Evolutionary conservation across 345 rosid genomes (phyloP).

Genomic region (Arabis alpina): DNA sequence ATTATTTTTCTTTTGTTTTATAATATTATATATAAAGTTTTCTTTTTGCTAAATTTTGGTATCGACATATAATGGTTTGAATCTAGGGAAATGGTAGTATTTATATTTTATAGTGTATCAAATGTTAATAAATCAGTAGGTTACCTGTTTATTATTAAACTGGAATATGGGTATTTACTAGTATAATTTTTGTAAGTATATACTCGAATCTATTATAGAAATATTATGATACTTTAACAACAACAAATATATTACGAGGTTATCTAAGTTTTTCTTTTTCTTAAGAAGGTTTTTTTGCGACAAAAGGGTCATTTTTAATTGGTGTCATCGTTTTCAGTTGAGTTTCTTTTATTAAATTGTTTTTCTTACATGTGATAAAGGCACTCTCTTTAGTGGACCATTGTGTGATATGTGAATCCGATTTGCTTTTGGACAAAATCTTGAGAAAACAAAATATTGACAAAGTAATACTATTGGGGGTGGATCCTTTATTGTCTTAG

Average conservation of each 20-base stretch:
- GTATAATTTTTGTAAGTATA: no score
- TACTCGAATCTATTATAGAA: no score
- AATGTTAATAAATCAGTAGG: no score
- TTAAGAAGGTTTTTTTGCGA: not conserved
- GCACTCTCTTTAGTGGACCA: slow-evolving; percentile 37
- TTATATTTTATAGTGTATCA: no score
- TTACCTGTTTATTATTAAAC: no score
- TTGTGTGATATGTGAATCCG: slow-evolving; percentile 34
- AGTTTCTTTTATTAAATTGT: slow-evolving; percentile 18
- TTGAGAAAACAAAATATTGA: slow-evolving; percentile 23
- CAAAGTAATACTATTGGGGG: not conserved
- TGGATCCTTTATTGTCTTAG: slow-evolving; percentile 5
- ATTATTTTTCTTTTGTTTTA: no score
- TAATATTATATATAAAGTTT: no score
- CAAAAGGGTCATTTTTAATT: slow-evolving; percentile 15
- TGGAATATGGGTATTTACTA: no score
- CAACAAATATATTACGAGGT: not conserved
- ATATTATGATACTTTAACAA: no score
- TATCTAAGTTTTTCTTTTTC: not conserved
- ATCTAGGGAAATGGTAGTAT: no score
- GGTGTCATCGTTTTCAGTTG: slow-evolving; percentile 25
- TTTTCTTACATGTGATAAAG: slow-evolving; percentile 8
- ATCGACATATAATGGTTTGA: no score
- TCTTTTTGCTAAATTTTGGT: no score
- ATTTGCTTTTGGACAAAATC: slow-evolving; percentile 38